phyloP scores from a whole-genome alignment of 2,329 filamentous ascomycete species.

The Furcasterigmium sp. region DNA sequence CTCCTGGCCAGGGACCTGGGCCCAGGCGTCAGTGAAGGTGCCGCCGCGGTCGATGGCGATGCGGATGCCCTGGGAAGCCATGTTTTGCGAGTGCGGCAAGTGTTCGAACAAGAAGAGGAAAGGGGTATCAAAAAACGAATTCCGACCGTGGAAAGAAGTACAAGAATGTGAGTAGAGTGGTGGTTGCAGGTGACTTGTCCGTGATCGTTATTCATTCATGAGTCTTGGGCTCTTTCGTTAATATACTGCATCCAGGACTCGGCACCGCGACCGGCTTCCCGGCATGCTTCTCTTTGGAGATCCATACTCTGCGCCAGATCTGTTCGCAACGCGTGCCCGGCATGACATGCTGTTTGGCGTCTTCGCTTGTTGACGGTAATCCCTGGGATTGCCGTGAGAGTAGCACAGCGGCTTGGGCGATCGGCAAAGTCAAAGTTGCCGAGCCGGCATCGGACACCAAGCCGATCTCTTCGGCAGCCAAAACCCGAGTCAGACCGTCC shows the following conservation, averaged over 20 bases:
- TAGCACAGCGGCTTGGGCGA: no score
- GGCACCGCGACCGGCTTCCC: no score
- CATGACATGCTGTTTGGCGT: no score
- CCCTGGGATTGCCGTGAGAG: no score
- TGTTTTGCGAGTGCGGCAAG: constrained; percentile 17
- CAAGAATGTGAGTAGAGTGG: not conserved
- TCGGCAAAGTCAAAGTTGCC: not conserved
- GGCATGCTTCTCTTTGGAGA: no score
- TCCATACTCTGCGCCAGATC: no score
- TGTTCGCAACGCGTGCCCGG: no score
- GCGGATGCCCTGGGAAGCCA: constrained; percentile 57
- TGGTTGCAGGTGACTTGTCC: no score
- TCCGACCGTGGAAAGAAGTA: not conserved
- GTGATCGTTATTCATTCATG: no score
- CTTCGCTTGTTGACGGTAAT: no score
- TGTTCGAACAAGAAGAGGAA: not conserved
- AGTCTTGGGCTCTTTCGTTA: no score
- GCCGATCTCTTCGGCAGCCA: not conserved
- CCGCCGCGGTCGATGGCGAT: constrained; percentile 78
- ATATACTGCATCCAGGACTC: no score
- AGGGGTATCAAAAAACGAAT: not conserved
- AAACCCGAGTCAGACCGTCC: not conserved
- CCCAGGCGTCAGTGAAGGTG: constrained; percentile 69
- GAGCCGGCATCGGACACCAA: not conserved
- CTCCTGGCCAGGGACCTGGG: constrained; percentile 51